A percentile compares a stretch with the other conserved stretches of the same genome.
These are phyloP conservation scores for Coemansia asiatica DNA, from an alignment of 192 early-diverging fungal genomes.

Conservation along the genomic window DNA sequence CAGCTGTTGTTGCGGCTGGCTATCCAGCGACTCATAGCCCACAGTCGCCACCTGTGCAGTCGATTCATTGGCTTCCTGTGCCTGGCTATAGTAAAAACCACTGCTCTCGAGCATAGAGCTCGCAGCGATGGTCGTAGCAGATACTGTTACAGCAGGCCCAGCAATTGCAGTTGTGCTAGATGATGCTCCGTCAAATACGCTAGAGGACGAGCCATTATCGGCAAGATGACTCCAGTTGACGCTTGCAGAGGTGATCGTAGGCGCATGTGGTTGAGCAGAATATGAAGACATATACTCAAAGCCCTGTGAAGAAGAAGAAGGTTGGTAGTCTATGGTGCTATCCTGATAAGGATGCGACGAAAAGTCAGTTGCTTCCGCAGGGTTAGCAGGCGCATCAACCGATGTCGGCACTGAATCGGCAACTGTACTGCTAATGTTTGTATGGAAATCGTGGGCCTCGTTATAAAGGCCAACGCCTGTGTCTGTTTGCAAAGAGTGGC, in stretches of 20 bases:
- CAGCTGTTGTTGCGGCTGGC: neutral
- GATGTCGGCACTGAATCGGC: neutral
- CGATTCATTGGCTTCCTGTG: neutral
- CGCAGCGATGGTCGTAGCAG: neutral
- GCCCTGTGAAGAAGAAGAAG: neutral
- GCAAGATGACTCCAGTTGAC: slow-evolving; percentile 21
- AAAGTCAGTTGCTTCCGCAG: neutral
- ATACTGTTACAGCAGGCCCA: neutral
- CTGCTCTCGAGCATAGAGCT: neutral
- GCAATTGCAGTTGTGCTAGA: neutral
- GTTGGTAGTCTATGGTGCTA: neutral
- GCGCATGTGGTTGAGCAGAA: neutral
- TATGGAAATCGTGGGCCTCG: neutral
- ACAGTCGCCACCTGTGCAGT: slow-evolving; percentile 3
- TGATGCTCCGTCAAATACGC: slow-evolving; percentile 10
- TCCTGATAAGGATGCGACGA: neutral
- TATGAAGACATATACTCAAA: neutral
- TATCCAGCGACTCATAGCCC: slow-evolving; percentile 16
- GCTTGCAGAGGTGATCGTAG: slow-evolving; percentile 7
- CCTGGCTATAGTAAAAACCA: slow-evolving; percentile 9
- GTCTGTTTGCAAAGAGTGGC: neutral
- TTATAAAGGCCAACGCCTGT: neutral
- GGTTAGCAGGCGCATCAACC: neutral
- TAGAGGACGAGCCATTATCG: slow-evolving; percentile 21
- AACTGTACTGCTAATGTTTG: neutral